Conservation (phyloP, 2,329 filamentous ascomycete genomes). For the Venturia effusa region DNA sequence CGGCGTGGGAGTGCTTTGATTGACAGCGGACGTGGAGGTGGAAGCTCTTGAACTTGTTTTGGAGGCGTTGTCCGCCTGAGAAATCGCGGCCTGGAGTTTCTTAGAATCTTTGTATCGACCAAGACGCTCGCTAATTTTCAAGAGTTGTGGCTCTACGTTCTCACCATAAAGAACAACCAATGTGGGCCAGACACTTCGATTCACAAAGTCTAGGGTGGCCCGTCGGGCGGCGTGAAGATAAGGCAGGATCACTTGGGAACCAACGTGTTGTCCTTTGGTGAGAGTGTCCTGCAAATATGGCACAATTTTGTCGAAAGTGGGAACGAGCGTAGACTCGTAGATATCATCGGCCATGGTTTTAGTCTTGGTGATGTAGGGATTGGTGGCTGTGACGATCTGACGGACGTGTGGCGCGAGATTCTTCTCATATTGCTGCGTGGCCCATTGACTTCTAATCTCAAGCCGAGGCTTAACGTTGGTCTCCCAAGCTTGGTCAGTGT, state of each 20-base stretch:
- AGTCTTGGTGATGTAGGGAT: constrained; percentile 63
- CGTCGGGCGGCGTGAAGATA: constrained; percentile 61
- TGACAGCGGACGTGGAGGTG: neutral
- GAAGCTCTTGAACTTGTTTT: constrained; percentile 12
- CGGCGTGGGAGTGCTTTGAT: constrained; percentile 16
- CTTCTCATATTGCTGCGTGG: constrained; percentile 56
- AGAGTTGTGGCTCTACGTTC: constrained; percentile 89
- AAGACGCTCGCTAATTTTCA: constrained; percentile 82
- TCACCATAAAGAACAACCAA: constrained; percentile 71
- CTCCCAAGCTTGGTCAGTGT: constrained; percentile 64
- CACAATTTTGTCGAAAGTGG: constrained; percentile 60
- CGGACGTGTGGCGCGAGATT: constrained; percentile 64
- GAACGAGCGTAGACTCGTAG: constrained; percentile 63
- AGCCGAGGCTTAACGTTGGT: constrained; percentile 67
- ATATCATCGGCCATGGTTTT: constrained; percentile 53
- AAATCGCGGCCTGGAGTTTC: constrained; percentile 48
- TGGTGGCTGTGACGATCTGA: constrained; percentile 44
- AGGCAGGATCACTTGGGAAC: constrained; percentile 60
- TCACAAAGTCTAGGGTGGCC: constrained; percentile 58
- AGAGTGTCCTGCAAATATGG: constrained; percentile 67
- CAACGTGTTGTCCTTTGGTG: constrained; percentile 52
- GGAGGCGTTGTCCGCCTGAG: constrained; percentile 35
- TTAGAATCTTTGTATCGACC: constrained; percentile 61
- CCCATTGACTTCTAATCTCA: constrained; percentile 49
- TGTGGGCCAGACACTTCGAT: constrained; percentile 70